phyloP scores from a whole-genome alignment of 2,329 filamentous ascomycete species.

The Neonectria coccinea region DNA sequence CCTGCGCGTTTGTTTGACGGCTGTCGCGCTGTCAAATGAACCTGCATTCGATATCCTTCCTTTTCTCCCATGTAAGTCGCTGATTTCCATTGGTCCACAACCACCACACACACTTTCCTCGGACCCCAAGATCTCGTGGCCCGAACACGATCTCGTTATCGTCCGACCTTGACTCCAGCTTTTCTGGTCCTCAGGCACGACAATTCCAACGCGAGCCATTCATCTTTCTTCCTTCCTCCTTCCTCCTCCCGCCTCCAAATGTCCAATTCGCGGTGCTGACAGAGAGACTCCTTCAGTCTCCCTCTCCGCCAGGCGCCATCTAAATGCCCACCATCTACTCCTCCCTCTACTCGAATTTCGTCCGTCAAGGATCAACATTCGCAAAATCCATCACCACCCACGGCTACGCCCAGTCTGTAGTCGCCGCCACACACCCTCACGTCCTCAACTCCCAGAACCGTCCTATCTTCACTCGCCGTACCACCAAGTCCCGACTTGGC shows the following conservation, averaged over 20 bases:
- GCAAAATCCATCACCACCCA: slow-evolving; percentile 96
- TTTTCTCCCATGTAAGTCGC: slow-evolving; percentile 72
- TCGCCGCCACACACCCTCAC: slow-evolving; percentile 88
- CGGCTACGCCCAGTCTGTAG: slow-evolving; percentile 97
- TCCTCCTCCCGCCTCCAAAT: slow-evolving; percentile 4
- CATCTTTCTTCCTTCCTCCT: not conserved
- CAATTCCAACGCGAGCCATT: slow-evolving; percentile 22
- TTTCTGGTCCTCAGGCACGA: slow-evolving; percentile 40
- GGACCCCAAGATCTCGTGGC: slow-evolving; percentile 43
- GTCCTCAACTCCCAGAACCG: slow-evolving; percentile 80
- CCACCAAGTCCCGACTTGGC: slow-evolving; percentile 62
- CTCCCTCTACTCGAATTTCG: slow-evolving; percentile 80
- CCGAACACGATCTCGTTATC: slow-evolving; percentile 46
- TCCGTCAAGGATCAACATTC: slow-evolving; percentile 88
- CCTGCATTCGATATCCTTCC: slow-evolving; percentile 79
- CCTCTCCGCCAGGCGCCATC: slow-evolving; percentile 73
- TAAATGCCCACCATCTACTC: slow-evolving; percentile 90
- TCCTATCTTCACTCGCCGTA: slow-evolving; percentile 70
- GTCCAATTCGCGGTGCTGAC: slow-evolving; percentile 40
- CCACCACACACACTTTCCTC: slow-evolving; percentile 21
- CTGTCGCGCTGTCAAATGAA: slow-evolving; percentile 94
- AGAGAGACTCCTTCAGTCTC: slow-evolving; percentile 54
- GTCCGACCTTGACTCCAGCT: slow-evolving; percentile 39
- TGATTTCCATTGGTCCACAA: slow-evolving; percentile 34
- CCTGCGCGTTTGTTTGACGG: slow-evolving; percentile 93